Evolutionary conservation across 1,284 basidiomycete genomes (phyloP), one percentile per base, ranked within the genome.

Genomic region (Athelia psychrophila): DNA sequence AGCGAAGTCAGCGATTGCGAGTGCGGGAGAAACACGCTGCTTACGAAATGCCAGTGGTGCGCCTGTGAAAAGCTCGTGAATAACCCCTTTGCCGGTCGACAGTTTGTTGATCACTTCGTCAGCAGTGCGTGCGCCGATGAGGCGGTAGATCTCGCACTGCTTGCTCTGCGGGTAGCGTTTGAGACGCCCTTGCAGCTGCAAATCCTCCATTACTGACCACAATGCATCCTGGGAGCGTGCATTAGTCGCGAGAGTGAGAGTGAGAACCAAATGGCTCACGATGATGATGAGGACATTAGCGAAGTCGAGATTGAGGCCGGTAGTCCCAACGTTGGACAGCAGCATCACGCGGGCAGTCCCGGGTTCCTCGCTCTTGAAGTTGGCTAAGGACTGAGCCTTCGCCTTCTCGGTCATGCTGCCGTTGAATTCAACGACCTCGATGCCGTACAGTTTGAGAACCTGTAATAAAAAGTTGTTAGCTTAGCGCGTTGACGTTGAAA

Each of bases 261-360:
- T 6, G 38, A 6, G 16, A 8, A 16, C 27, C 8, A 42, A n/a
- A 20, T 9, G n/a, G 59, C 60, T 23, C 0, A 62, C 58, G 0
- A 52, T 38, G 0, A 65, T 50, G 1, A 63, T 33, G 47, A 66
- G 50, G 1, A 66, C 27, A 20, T 64, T 65, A 0, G 58, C 52
- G 3, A 49, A 65, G 0, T 56, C 54, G 0, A 66, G 30, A 19
- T 66, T 66, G 0, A 66, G 35, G 0, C 62, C 50, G 0, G 60
- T 40, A 0, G 30, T 20, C 0, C 61, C 55, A 1, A 65, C 62
- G 30, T 42, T 48, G 0, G 64, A 66, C 0, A 66, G 36, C 0
- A 66, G 54, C 0, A 66, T 48, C 0, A 66, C 54, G 0, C 51
- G 40, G 0, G 52, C 3, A 0, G 55, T 56, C 0, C 55, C n/a